Base-by-base conservation (phyloP, 129 eudicot species). In the Smallanthus sonchifolius region DNA sequence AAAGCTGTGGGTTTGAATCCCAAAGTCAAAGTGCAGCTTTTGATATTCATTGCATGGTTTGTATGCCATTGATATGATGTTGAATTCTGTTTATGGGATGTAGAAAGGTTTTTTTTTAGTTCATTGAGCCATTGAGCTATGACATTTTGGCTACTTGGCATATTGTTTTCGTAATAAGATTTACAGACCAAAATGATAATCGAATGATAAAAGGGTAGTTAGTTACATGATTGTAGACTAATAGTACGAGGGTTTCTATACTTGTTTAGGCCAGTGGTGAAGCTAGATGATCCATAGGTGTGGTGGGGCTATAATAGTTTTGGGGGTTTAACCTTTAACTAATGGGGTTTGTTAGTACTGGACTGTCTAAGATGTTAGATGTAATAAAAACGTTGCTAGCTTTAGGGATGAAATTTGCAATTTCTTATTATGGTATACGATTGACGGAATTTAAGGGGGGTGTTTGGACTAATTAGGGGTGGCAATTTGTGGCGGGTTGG, bases 181-280 rank as follows among this genome's bases (percentile, higher is more conserved):
- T 15, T 9, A 37, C 6, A 71, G 30, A 38, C 6, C 19, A 14
- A 43, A 73, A 10, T 55, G 60, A 44, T 56, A 16, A 17, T 44
- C 0, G 30, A 45, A 15, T 44, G 64, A 70, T 60, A 52, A 1
- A 55, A 10, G 19, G 44, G 17, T 38, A 15, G 54, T 66, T 34
- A 76, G 37, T 54, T 76, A 52, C 67, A 76, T 51, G 56, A 30
- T 76, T 39, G 74, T 52, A 66, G 73, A 24, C 6, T 8, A 0
- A 75, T 28, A 65, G 39, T 38, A 49, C 40, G 42, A 65, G 40
- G 54, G 17, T 2, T 47, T 49, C 48, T n/a, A 9, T 6, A 2
- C 11, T 19, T 0, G 6, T 60, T 34, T 44, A 2, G 56, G 35
- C 34, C 30, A 15, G 75, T 48, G 64, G 35, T 17, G 3, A 36